Percentiles rank a stretch among this genome's conserved stretches.
Conservation (phyloP, 2,329 filamentous ascomycete species). For the Lecanoromycetidae sp. region DNA sequence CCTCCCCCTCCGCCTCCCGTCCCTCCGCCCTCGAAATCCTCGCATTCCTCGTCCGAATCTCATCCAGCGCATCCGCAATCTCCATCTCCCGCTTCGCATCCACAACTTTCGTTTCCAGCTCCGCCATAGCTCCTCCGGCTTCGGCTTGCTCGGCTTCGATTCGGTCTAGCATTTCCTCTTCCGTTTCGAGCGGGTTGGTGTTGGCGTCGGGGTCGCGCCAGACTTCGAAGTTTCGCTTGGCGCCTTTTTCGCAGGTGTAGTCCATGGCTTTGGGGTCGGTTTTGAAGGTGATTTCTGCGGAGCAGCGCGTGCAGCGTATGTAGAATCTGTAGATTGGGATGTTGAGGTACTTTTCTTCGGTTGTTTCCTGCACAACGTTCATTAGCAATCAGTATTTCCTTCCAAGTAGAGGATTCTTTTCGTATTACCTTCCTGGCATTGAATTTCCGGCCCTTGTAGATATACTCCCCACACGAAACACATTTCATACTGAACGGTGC, state of each 20-base stretch:
- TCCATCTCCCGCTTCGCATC: conserved; percentile 95
- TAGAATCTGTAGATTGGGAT: conserved; percentile 87
- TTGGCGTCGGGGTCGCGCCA: conserved; percentile 58
- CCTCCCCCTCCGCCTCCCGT: conserved; percentile 47
- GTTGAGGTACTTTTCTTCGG: conserved; percentile 75
- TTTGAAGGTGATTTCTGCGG: conserved; percentile 77
- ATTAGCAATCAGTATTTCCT: too few species aligned
- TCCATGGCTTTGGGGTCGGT: conserved; percentile 95
- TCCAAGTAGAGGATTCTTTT: too few species aligned
- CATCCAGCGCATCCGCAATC: conserved; percentile 87
- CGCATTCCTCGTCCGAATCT: conserved; percentile 86
- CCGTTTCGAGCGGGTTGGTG: conserved; percentile 58
- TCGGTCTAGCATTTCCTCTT: conserved; percentile 75
- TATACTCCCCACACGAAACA: conserved; percentile 60
- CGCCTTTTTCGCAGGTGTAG: conserved; percentile 68
- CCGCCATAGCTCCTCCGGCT: conserved; percentile 77
- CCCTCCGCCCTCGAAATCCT: conserved; percentile 66
- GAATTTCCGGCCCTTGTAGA: conserved; percentile 90
- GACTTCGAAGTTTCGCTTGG: conserved; percentile 84
- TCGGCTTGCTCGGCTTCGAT: conserved; percentile 59
- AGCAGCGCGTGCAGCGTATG: conserved; percentile 79
- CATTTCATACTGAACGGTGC: conserved; percentile 75
- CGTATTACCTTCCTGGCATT: conserved; percentile 88
- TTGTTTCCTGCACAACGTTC: too few species aligned
- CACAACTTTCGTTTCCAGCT: conserved; percentile 82